Conservation (phyloP, 176 grass and related monocot species). For the Ensete ventricosum region DNA sequence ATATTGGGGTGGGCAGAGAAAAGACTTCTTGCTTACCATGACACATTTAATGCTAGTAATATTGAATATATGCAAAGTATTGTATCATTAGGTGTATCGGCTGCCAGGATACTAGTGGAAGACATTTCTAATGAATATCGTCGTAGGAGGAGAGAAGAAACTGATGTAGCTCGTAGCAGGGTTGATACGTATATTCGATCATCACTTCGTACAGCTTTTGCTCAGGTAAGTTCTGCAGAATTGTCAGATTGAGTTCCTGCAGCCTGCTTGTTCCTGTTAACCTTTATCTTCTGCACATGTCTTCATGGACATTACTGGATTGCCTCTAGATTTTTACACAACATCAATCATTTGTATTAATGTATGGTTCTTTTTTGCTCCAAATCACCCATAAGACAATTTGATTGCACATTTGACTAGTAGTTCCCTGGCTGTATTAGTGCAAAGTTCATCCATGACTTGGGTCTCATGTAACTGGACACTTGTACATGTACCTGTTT, state of each 20-base stretch:
- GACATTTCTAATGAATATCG: constrained; percentile 98
- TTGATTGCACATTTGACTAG: neutral
- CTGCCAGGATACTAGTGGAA: constrained; percentile 88
- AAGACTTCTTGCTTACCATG: constrained; percentile 96
- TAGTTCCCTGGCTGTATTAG: neutral
- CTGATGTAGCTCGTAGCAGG: constrained; percentile 74
- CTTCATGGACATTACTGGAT: neutral
- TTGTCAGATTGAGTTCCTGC: neutral
- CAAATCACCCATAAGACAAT: neutral
- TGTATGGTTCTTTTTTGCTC: neutral
- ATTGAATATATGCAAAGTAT: constrained; percentile 93
- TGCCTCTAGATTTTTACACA: neutral
- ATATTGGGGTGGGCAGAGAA: constrained; percentile 97
- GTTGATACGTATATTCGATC: constrained; percentile 91
- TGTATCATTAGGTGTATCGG: constrained; percentile 79
- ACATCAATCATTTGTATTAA: neutral
- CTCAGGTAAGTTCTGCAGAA: constrained; percentile 47
- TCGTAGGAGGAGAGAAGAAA: constrained; percentile 81
- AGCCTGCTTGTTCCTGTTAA: neutral
- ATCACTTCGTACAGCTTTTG: constrained; percentile 90
- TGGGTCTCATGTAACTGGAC: neutral
- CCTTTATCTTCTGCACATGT: neutral
- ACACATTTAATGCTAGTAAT: constrained; percentile 79
- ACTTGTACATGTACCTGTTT: neutral
- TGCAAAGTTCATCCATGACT: neutral